Evolutionary conservation across 2,329 filamentous ascomycete genomes (phyloP), one percentile per base, ranked within the genome.

Genomic region (Mycosphaerella arachidis): DNA sequence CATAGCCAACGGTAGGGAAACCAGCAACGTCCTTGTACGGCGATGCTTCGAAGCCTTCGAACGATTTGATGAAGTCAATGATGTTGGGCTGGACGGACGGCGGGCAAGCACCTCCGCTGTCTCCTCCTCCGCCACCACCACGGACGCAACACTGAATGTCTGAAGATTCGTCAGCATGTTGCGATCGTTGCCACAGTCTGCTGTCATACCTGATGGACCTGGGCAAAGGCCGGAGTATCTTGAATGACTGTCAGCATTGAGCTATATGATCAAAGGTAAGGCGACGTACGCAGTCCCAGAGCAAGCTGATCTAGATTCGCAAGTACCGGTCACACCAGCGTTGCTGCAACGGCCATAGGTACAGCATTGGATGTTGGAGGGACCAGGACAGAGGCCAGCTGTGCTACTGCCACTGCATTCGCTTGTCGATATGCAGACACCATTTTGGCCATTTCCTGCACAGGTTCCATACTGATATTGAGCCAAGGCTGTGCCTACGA

Each of bases 31-130:
- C 56, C 20, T 58, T 46, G 46, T 62, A 62, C 13, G 56, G 56
- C 3, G 40, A 53, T 8, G 45, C 60, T 18, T 24, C 6, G 37
- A 54, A 59, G 12, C 56, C 60, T 45, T 62, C 57, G 40, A 62
- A 59, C 16, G 30, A 33, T 31, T 62, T 56, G 46, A 62, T 57
- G 30, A 62, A 59, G 60, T 62, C 48, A n/a, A 59, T 59, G 50
- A 59, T 56, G 48, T 48, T 56, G 13, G 48, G 12, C 20, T 58
- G 55, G 1, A 55, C 55, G 24, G 55, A 43, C 31, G 55, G 59
- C 1, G 59, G 59, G 51, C 59, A 58, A 33, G 48, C 54, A 4
- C 58, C 58, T 31, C 45, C 33, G 13, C 48, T 46, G 40, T 53
- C 54, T 13, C 53, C 53, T 12, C 53, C 43, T 9, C 58, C 27